Base-by-base conservation (phyloP, 352 stramenopile species). In the Peronospora destructor region DNA sequence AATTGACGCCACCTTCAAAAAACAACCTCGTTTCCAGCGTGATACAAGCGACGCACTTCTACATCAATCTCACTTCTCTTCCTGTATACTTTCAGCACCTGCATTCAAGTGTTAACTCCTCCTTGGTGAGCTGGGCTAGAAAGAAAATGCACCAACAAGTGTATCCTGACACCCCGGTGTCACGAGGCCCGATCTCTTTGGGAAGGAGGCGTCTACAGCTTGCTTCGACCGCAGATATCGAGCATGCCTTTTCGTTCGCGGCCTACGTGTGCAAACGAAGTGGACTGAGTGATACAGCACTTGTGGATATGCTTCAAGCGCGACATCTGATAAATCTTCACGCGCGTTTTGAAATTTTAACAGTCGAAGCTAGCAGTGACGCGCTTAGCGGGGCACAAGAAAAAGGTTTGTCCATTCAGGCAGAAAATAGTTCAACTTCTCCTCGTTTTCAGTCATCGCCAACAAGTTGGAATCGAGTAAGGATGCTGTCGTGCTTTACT, bases 231-330 rank as follows among this genome's bases (percentile, higher is more conserved):
- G 67, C 75, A 9, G 82, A 93, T 58, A 88, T 93, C 14, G 82
- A 93, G 50, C 82, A 89, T 46, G 76, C 75, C 0, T 93, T 84
- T 65, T 87, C 82, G 9, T 91, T 88, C 50, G 68, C 63, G 0
- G 82, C 82, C 4, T 91, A 93, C 36, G 76, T 89, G 30, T 93
- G 82, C 65, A 93, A 93, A 37, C 77, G 79, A 45, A 84, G 66
- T 43, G 82, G 82, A 3, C 56, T 93, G 47, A 88, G 72, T 25
- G 82, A 93, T 62, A 93, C 82, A 37, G 78, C 82, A 43, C 64
- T 93, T 17, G 66, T 93, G 6, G 75, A 91, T 29, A 93, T 93
- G 82, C 67, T 93, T 8, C 79, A 93, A 58, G 82, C 82, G 12
- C 77, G 79, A 10, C 82, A 91, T 42, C 50, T 93, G 10, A 54